Evolutionary conservation across 495 filamentous ascomycete genomes (phyloP), one percentile per base, ranked within the genome.

Genomic region (Penicillium odoratum): DNA sequence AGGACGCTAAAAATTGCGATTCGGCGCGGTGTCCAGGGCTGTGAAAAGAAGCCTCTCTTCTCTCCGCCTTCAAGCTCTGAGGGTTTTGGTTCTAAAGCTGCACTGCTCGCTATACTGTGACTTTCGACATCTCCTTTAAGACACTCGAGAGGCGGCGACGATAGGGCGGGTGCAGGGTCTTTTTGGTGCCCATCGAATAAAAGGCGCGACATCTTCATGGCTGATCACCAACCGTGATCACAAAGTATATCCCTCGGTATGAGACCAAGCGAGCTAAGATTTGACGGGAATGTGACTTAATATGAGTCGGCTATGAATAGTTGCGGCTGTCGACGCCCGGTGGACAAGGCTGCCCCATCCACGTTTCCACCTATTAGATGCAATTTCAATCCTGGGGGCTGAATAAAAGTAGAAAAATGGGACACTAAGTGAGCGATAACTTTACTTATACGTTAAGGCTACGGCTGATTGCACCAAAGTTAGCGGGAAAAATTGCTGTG

Each of bases 1-100:
- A 69, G 30, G 7, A 30, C 54, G 30, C 57, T 53, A 4, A 64
- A 33, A 5, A 63, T 51, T 3, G 46, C 50, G 10, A 62, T 58
- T 15, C 55, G 42, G 44, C 56, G 34, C 28, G 49, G 48, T 26
- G 54, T 60, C 59, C 62, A 67, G 9, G 64, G 59, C 48, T 51
- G 56, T 1, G 58, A 33, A 40, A 67, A 59, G 8, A 60, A 34
- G 5, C 56, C 34, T 26, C 51, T 58, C 25, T 58, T 58, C n/a
- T 53, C 30, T 21, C 48, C 49, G 33, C 29, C 18, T 43, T 56
- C 18, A 2, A 26, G 3, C 4, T 48, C 49, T 18, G 31, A 7
- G 26, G n/a, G 25, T 25, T 57, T 53, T 30, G 21, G 21, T 16
- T 57, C 44, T 15, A 53, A 36, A 3, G 9, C 43, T 3, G 18